Percentiles rank a stretch among this genome's conserved stretches.
phyloP scores from a whole-genome alignment of 1,284 basidiomycete species.

The Sanghuangporus sanghuang region DNA sequence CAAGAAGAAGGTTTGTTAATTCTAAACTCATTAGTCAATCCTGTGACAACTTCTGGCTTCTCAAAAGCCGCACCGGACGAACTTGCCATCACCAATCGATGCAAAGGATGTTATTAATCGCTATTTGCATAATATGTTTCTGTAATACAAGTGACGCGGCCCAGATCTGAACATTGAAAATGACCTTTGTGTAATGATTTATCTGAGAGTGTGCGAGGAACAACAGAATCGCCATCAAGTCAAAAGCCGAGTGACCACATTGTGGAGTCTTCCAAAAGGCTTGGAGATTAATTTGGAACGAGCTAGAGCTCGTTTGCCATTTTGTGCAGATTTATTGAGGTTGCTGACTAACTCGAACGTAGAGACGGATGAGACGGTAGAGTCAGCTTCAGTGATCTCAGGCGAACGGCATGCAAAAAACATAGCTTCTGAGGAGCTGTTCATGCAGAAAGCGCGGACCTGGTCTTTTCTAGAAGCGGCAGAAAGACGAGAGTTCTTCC shows the following conservation, averaged over 20 bases:
- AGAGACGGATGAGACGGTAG: neutral
- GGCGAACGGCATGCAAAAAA: neutral
- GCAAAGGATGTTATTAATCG: neutral
- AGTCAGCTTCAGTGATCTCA: neutral
- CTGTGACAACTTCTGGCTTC: neutral
- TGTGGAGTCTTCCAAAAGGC: slow-evolving; percentile 1
- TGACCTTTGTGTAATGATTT: too few relatives aligned
- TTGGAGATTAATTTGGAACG: neutral
- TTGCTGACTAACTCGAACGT: neutral
- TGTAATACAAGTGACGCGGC: too few relatives aligned
- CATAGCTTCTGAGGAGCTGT: slow-evolving; percentile 1
- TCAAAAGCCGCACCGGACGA: neutral
- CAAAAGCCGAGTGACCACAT: slow-evolving; percentile 6
- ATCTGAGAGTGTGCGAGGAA: neutral
- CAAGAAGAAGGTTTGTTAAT: neutral
- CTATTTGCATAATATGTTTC: too few relatives aligned
- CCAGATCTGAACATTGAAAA: too few relatives aligned
- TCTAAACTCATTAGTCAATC: neutral
- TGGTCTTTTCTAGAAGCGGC: neutral
- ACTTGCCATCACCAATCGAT: neutral
- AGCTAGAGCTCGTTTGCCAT: neutral
- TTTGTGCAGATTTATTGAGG: slow-evolving; percentile 3
- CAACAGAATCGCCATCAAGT: neutral
- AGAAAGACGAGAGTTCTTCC: neutral
- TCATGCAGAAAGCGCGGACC: neutral